Evolutionary conservation across 2,329 filamentous ascomycete genomes (phyloP).

Genomic region (Fusarium oxysporum): DNA sequence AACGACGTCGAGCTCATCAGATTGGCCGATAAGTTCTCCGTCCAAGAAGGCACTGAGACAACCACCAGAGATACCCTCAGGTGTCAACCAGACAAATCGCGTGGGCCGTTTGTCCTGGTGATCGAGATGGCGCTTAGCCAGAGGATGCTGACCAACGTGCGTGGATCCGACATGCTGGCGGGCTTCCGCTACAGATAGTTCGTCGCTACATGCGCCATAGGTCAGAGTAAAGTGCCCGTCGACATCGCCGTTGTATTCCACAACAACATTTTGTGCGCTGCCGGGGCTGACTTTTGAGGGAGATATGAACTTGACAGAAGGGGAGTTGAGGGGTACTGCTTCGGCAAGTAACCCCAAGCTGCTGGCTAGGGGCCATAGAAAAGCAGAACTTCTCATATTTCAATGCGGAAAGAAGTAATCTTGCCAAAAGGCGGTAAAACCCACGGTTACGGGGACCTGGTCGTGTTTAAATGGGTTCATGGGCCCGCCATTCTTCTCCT

Average conservation of each 20-base stretch:
- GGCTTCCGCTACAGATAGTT: too few relatives aligned
- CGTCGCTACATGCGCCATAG: slow-evolving; percentile 30
- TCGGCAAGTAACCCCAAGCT: neutral
- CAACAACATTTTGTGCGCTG: slow-evolving; percentile 37
- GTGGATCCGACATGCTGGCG: slow-evolving; percentile 27
- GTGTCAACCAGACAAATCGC: slow-evolving; percentile 41
- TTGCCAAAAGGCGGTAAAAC: too few relatives aligned
- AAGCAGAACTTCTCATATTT: neutral
- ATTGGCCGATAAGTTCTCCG: slow-evolving; percentile 32
- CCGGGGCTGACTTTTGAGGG: neutral
- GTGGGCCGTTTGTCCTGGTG: slow-evolving; percentile 26
- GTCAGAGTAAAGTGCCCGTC: slow-evolving; percentile 34
- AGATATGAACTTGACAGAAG: neutral
- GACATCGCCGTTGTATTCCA: slow-evolving; percentile 33
- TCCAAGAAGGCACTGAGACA: slow-evolving; percentile 42
- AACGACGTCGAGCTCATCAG: neutral
- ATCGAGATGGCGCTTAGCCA: slow-evolving; percentile 37
- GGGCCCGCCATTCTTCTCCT: neutral
- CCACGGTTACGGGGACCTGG: neutral
- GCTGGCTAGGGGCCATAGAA: accelerated
- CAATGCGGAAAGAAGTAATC: accelerated
- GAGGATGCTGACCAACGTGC: slow-evolving; percentile 36
- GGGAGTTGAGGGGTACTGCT: neutral
- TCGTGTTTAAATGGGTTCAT: neutral
- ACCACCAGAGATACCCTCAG: slow-evolving; percentile 2